Base-by-base conservation (phyloP, 2,329 filamentous ascomycete genomes). In the Aspergillus jensenii region DNA sequence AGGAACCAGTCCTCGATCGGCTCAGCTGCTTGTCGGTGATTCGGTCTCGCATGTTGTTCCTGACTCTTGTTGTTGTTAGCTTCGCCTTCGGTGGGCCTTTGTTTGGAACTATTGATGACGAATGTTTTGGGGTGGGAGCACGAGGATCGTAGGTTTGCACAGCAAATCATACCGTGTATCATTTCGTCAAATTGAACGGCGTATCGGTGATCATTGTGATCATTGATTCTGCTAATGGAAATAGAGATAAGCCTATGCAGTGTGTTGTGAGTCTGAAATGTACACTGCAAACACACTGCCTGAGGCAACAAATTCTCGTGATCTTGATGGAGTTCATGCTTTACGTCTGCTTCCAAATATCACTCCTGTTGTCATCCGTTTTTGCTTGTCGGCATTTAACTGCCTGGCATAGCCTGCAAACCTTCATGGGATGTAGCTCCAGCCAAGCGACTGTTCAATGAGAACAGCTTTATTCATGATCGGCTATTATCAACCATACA, bases 41-140 rank as follows among this genome's bases (percentile, higher is more conserved):
- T 31, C 27, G 27, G 27, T 9, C 8, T 31, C 39, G 49, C 7
- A 21, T 52, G 48, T 23, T 14, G 35, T 37, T 37, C 15, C 35
- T 37, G 12, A n/a, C 14, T n/a, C 35, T 37, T 14, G 8, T 31
- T n/a, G 35, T 41, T n/a, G 49, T 25, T 43, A 54, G 43, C 33
- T 41, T 35, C n/a, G 41, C 33, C 33, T 23, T 21, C 6, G 41
- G 52, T 54, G 52, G 52, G 44, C 33, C 43, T 7, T 17, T n/a
- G 37, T 21, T 44, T 23, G 39, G 19, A 14, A 53, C 44, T 47
- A 48, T 54, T 54, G 52, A 40, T 54, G 52, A 41, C 52, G 52
- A 54, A 47, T 54, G 33, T 33, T 41, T 44, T 31, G 37, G 44
- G 23, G 46, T 8, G 33, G n/a, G 35, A 17, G 21, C 12, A 21